Percentiles rank a stretch among this genome's conserved stretches.
phyloP scores from a whole-genome alignment of 495 filamentous ascomycete species.

The Aspergillus indologenus region DNA sequence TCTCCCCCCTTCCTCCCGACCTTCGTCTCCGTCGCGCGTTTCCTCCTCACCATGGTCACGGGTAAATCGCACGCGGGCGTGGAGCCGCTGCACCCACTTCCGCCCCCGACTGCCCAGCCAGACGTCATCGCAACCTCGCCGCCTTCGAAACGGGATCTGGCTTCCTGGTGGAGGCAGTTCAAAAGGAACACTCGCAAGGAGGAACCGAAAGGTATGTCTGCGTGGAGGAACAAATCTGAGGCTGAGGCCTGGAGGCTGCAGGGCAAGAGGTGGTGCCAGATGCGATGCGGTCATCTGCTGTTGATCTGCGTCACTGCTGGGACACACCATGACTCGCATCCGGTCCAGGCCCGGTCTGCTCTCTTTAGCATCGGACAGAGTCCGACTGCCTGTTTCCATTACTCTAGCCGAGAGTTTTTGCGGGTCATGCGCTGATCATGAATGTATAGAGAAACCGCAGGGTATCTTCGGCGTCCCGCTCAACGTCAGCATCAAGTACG shows the following conservation, averaged over 20 bases:
- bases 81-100: slow-evolving; percentile 33
- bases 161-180: slow-evolving; percentile 92
- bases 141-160: slow-evolving; percentile 74
- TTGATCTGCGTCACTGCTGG: neutral
- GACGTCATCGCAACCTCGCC: slow-evolving; percentile 48
- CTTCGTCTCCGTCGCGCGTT: slow-evolving; percentile 10
- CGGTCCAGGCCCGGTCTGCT: neutral
- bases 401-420: neutral
- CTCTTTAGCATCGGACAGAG: neutral
- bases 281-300: slow-evolving; percentile 10
- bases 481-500: slow-evolving; percentile 92
- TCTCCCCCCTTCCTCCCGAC: slow-evolving; percentile 4
- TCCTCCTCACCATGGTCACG: slow-evolving; percentile 37
- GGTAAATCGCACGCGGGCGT: slow-evolving; percentile 42
- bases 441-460: slow-evolving; percentile 33
- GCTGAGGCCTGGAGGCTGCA: neutral
- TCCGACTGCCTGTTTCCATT: neutral
- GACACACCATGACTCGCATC: neutral
- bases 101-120: slow-evolving; percentile 32
- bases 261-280: neutral
- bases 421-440: neutral
- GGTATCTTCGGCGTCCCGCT: slow-evolving; percentile 95
- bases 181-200: slow-evolving; percentile 71
- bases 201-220: slow-evolving; percentile 67
- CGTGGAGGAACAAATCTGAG: slow-evolving; percentile 8